A percentile compares a stretch with the other conserved stretches of the same genome.
These are phyloP conservation scores for Cladosporium sp. DNA, from an alignment of 2,329 filamentous ascomycete species.

Conservation along the genomic window DNA sequence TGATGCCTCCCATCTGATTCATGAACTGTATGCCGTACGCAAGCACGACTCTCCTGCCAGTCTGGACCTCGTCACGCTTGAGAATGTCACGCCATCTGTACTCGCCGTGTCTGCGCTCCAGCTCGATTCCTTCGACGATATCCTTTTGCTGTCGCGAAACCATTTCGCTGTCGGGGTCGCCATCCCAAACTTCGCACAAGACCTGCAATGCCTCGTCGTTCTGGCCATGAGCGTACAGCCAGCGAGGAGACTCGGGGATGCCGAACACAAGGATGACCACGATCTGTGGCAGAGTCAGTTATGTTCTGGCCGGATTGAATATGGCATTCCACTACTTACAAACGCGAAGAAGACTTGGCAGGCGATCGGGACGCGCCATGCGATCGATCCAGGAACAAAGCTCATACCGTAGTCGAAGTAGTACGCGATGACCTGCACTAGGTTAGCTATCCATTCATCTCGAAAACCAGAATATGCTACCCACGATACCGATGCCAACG, in stretches of 20 bases:
- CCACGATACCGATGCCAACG: conserved; percentile 28
- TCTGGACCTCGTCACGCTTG: conserved; percentile 42
- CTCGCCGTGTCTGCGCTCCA: conserved; percentile 43
- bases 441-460: neutral
- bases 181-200: conserved; percentile 40
- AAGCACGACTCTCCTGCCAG: conserved; percentile 42
- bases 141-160: conserved; percentile 38
- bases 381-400: conserved; percentile 46
- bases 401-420: conserved; percentile 43
- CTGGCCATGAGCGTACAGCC: conserved; percentile 40
- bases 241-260: conserved; percentile 45
- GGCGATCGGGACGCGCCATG: conserved; percentile 52
- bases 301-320: neutral
- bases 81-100: conserved; percentile 45
- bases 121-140: conserved; percentile 40
- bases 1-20: conserved; percentile 45
- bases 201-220: conserved; percentile 39
- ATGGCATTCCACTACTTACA: neutral
- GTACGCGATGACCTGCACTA: conserved; percentile 33
- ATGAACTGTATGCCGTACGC: conserved; percentile 46
- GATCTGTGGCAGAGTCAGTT: conserved; percentile 23
- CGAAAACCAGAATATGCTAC: neutral
- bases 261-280: conserved; percentile 46
- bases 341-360: conserved; percentile 45
- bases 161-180: conserved; percentile 31